Base-by-base conservation (phyloP, 495 filamentous ascomycete genomes). In the Penicillium argentinense region DNA sequence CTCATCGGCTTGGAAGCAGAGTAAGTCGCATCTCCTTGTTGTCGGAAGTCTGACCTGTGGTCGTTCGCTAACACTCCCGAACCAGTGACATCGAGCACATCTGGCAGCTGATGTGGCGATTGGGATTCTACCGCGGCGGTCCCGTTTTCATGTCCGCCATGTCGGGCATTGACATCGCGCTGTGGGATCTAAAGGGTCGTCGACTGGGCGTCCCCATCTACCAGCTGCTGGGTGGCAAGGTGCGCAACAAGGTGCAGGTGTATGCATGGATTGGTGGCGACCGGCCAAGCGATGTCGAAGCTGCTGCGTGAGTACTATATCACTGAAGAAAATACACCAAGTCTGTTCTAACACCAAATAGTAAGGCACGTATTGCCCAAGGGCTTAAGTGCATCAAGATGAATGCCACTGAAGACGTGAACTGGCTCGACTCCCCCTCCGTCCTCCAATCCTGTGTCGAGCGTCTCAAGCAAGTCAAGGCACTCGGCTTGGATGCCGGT, bases 201-300 rank as follows among this genome's bases (percentile, higher is more conserved):
- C 64, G 56, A 48, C 66, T 91, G 14, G 76, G 78, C 9, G 83
- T 91, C 2, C 87, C 88, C 1, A 75, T 92, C 19, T 82, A 86
- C 53, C 80, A 88, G 53, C 69, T 92, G 9, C 69, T 92, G 3
- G 88, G 88, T 11, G 88, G 88, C 13, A 87, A 87, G 54, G 84
- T 91, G 27, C 74, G 88, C 22, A 69, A 85, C 55, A 88, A 85
- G 60, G 63, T 89, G 21, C 80, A 79, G 50, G 88, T 92, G 3
- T 92, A 92, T 59, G 82, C 84, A n/a, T 92, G 88, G 88, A 89
- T 92, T 57, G 88, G 88, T 24, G 88, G 88, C 6, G 88, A 92
- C 55, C 73, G 86, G n/a, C 88, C 88, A 5, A 62, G 67, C 17
- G 88, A 91, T 55, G 80, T 92, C 0, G 78, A 82, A 53, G 63